Evolutionary conservation across 148 eudicot genomes (phyloP).

Genomic region (Amaranthus hypochondriacus): DNA sequence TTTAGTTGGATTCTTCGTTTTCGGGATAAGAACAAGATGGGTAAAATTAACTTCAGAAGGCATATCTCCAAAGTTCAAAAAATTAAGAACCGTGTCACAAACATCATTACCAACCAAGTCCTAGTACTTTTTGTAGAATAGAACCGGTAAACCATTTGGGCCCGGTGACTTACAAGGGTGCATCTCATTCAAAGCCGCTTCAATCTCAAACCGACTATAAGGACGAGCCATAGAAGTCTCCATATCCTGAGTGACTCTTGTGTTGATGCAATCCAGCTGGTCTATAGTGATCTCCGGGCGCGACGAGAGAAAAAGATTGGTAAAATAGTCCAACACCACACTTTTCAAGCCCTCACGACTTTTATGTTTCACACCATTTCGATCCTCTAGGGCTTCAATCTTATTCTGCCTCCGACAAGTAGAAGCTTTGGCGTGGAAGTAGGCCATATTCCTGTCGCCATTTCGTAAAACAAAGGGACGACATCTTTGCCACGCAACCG

Average conservation of each 20-base stretch:
- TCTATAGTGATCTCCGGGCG: background rate
- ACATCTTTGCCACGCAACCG: background rate
- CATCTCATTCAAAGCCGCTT: background rate
- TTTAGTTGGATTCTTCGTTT: background rate
- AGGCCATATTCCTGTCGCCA: background rate
- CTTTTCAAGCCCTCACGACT: background rate
- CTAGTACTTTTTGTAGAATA: background rate
- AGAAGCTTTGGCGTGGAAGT: background rate
- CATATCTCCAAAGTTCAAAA: background rate
- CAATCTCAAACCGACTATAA: background rate
- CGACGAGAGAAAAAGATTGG: background rate
- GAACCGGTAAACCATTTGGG: background rate
- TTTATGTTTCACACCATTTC: background rate
- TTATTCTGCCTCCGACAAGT: background rate
- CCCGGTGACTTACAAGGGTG: background rate
- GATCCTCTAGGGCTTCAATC: background rate
- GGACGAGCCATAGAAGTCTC: background rate
- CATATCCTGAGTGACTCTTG: background rate
- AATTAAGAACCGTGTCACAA: background rate
- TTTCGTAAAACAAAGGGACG: background rate
- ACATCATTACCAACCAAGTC: background rate
- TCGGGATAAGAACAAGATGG: background rate
- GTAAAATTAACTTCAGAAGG: background rate
- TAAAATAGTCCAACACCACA: background rate
- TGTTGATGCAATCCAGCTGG: background rate